phyloP scores from a whole-genome alignment of 1,139 yeast genomes.

The Spathaspora sp. region DNA sequence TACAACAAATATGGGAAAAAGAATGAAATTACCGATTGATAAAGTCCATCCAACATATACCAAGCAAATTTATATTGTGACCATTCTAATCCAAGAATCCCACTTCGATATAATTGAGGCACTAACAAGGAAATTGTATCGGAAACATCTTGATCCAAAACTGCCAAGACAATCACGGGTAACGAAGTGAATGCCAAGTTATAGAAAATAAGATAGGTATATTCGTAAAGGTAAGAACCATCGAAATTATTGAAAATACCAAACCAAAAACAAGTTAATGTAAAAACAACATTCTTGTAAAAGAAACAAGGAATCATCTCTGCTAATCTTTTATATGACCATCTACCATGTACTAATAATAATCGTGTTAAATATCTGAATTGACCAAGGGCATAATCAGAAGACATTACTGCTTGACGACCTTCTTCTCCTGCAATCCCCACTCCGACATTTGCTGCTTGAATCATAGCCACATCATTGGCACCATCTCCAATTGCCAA shows the following conservation, averaged over 20 bases:
- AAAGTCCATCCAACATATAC: constrained; percentile 61
- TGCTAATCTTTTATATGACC: constrained; percentile 63
- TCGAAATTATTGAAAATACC: constrained; percentile 59
- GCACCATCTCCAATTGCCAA: constrained; percentile 70
- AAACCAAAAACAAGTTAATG: constrained; percentile 61
- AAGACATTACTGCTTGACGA: constrained; percentile 66
- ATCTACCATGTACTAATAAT: constrained; percentile 60
- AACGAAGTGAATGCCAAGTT: constrained; percentile 65
- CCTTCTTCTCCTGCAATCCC: constrained; percentile 74
- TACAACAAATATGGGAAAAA: constrained; percentile 56
- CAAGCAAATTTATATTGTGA: constrained; percentile 50
- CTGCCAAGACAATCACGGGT: constrained; percentile 59
- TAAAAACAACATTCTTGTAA: constrained; percentile 60
- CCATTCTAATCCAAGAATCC: constrained; percentile 55
- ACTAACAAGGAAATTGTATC: constrained; percentile 56
- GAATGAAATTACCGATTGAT: constrained; percentile 56
- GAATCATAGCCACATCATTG: constrained; percentile 69
- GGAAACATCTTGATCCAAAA: constrained; percentile 61
- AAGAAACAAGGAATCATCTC: constrained; percentile 68
- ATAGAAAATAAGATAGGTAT: constrained; percentile 62
- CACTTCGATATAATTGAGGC: constrained; percentile 58
- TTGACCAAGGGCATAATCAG: constrained; percentile 67
- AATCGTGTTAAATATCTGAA: constrained; percentile 56
- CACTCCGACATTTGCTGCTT: constrained; percentile 63
- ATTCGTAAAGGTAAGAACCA: constrained; percentile 62